Evolutionary conservation across 331 rosid species (phyloP).

Genomic region (Cydonia oblonga): DNA sequence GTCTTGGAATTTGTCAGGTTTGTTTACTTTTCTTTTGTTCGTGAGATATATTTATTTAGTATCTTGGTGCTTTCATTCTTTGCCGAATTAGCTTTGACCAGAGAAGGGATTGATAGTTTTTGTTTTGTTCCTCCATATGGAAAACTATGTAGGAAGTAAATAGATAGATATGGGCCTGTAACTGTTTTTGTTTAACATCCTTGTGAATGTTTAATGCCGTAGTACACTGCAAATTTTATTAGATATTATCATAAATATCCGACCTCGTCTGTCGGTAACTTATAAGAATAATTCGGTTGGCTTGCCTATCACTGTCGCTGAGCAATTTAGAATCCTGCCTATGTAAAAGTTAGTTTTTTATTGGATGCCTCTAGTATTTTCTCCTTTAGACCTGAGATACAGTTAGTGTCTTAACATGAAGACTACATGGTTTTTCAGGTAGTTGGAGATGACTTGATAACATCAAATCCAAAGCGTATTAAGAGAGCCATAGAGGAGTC

Average conservation of each 20-base stretch:
- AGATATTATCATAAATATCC: neutral
- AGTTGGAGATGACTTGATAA: constrained; percentile 76
- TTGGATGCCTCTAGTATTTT: constrained; percentile 6
- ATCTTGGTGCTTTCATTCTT: constrained; percentile 7
- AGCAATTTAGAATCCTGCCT: neutral
- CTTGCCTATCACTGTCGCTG: neutral
- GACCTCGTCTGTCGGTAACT: neutral
- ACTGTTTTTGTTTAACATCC: neutral
- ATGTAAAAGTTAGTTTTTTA: constrained; percentile 2
- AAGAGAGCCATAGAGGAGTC: constrained; percentile 68
- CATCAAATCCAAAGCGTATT: constrained; percentile 75
- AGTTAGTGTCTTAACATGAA: neutral
- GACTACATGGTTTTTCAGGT: constrained; percentile 43
- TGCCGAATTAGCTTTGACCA: constrained; percentile 1
- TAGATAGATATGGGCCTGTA: neutral
- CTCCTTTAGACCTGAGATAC: neutral
- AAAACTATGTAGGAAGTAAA: neutral
- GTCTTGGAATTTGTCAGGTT: constrained; percentile 76
- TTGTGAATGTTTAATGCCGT: neutral
- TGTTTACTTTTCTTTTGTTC: constrained; percentile 11
- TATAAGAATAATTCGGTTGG: neutral
- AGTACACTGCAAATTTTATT: neutral
- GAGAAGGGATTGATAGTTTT: neutral
- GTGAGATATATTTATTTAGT: constrained; percentile 12
- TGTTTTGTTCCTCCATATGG: neutral